Percentiles rank a stretch among this genome's conserved stretches.
Conservation (phyloP, 2,329 filamentous ascomycete species). For the Trichoderma breve region DNA sequence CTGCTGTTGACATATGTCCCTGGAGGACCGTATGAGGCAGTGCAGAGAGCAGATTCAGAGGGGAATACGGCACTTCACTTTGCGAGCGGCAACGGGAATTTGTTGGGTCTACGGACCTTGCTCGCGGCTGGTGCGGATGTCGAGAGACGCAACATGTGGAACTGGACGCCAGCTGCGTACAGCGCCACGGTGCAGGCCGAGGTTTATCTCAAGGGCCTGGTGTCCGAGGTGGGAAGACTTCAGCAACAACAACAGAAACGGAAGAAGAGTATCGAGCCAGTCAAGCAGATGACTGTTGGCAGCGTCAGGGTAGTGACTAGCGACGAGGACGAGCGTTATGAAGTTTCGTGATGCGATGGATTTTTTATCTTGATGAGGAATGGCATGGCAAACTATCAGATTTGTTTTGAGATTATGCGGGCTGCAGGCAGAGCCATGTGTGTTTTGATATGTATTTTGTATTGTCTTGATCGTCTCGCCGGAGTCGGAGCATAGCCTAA, state of each 20-base stretch:
- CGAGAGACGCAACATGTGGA: constrained; percentile 68
- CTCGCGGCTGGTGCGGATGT: constrained; percentile 77
- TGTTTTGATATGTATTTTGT: not conserved
- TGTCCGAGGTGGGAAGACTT: constrained; percentile 67
- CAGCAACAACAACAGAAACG: constrained; percentile 33
- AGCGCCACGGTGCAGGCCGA: constrained; percentile 79
- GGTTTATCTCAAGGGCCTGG: constrained; percentile 76
- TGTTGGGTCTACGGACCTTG: constrained; percentile 73
- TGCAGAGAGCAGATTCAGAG: constrained; percentile 60
- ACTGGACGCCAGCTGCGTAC: constrained; percentile 82
- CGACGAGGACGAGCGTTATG: constrained; percentile 34
- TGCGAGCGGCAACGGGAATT: constrained; percentile 76
- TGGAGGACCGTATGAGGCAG: constrained; percentile 50
- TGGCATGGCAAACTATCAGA: not conserved
- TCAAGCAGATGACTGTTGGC: constrained; percentile 39
- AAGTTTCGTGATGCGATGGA: not conserved
- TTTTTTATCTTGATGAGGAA: not conserved
- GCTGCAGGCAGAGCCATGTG: not conserved
- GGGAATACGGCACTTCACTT: constrained; percentile 90
- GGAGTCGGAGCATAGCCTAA: not conserved
- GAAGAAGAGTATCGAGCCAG: constrained; percentile 42
- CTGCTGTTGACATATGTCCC: constrained; percentile 62
- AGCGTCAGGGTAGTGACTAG: constrained; percentile 45
- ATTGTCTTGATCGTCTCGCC: not conserved
- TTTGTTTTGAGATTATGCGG: not conserved